These are phyloP conservation scores for Dioscorea dumetorum DNA, from an alignment of 106 monocot genomes.

Conservation along the genomic window DNA sequence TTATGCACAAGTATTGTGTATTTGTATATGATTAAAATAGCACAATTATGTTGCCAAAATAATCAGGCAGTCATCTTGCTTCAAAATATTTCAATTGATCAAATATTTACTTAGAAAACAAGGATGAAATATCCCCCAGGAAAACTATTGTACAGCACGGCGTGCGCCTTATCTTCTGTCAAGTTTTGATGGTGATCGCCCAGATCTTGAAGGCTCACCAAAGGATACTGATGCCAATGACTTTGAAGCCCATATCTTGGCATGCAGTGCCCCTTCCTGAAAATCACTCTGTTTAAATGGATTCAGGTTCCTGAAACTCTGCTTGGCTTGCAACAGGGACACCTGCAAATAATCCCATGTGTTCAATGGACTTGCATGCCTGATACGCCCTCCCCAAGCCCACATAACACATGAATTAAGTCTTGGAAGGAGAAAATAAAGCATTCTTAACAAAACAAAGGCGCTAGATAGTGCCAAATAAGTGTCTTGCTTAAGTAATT, in stretches of 20 bases:
- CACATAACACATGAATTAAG: slow-evolving; percentile 28
- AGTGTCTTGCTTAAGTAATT: slow-evolving; percentile 50
- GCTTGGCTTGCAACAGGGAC: slow-evolving; percentile 34
- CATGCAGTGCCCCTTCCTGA: slow-evolving; percentile 64
- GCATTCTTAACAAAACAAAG: slow-evolving; percentile 49
- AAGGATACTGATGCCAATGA: slow-evolving; percentile 70
- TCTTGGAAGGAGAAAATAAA: slow-evolving; percentile 47
- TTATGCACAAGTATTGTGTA: too few species aligned
- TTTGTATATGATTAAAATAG: too few species aligned
- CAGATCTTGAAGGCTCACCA: slow-evolving; percentile 51
- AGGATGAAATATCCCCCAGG: not conserved
- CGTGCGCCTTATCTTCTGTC: not conserved
- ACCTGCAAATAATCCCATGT: slow-evolving; percentile 34
- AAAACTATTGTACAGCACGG: not conserved
- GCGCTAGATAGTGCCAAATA: slow-evolving; percentile 47
- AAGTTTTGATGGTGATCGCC: slow-evolving; percentile 21
- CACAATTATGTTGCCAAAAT: too few species aligned
- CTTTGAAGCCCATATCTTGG: slow-evolving; percentile 69
- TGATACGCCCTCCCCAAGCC: slow-evolving; percentile 48
- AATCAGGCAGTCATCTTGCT: too few species aligned
- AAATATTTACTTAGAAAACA: not conserved
- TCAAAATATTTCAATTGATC: too few species aligned
- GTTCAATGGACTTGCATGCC: slow-evolving; percentile 25
- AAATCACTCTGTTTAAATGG: slow-evolving; percentile 52
- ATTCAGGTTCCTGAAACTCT: slow-evolving; percentile 23